A percentile compares a stretch with the other conserved stretches of the same genome.
phyloP scores from a whole-genome alignment of 202 grass and related monocot species.

The Schoenoplectus triqueter region DNA sequence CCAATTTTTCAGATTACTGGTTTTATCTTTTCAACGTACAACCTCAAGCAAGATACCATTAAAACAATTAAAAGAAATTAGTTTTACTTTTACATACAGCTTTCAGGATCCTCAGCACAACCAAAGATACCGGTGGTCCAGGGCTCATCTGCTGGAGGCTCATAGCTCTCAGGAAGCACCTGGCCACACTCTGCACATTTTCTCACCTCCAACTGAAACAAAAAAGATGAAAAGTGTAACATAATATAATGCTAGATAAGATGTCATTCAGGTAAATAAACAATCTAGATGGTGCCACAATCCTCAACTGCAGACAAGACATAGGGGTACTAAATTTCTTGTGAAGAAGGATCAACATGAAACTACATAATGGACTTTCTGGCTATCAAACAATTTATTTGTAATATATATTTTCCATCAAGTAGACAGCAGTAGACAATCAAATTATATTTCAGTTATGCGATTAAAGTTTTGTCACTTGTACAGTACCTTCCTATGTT shows the following conservation, averaged over 20 bases:
- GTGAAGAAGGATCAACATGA: background rate
- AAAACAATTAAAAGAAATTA: constrained; percentile 3
- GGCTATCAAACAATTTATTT: background rate
- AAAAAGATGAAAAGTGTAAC: constrained; percentile 1
- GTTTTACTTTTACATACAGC: constrained; percentile 42
- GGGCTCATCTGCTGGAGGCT: constrained; percentile 50
- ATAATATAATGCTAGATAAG: constrained; percentile 11
- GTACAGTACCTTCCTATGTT: background rate
- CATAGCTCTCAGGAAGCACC: constrained; percentile 49
- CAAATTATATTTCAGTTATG: background rate
- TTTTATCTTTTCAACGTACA: background rate
- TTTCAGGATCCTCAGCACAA: constrained; percentile 52
- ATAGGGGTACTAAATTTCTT: background rate
- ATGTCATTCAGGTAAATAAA: background rate
- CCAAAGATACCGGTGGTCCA: constrained; percentile 52
- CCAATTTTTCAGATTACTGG: constrained; percentile 4
- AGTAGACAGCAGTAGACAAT: background rate
- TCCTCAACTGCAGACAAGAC: background rate
- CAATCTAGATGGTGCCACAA: background rate
- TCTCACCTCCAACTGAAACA: constrained; percentile 45
- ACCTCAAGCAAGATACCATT: background rate
- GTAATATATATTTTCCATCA: background rate
- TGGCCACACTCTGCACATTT: constrained; percentile 52
- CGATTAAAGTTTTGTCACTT: background rate
- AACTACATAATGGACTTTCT: background rate